phyloP scores from a whole-genome alignment of 177 flowering plant genomes.

The Tripterygium wilfordii region DNA sequence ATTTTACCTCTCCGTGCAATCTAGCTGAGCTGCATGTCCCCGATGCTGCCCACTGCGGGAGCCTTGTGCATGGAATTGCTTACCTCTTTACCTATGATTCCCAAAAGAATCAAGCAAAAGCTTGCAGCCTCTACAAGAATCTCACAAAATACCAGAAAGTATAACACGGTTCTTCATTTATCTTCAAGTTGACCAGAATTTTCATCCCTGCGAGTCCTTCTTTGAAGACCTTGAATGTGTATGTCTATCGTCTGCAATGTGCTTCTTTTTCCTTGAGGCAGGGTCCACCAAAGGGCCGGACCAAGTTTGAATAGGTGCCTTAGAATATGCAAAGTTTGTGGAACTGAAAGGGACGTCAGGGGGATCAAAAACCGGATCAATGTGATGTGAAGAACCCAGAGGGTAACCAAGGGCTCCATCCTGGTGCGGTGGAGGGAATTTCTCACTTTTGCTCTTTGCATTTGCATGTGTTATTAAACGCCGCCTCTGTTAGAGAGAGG shows the following conservation, averaged over 20 bases:
- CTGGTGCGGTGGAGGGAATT: constrained; percentile 93
- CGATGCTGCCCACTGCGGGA: no score
- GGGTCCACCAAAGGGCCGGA: constrained; percentile 77
- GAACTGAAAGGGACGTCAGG: constrained; percentile 71
- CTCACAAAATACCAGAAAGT: constrained; percentile 1
- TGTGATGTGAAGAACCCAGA: constrained; percentile 53
- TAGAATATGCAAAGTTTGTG: constrained; percentile 50
- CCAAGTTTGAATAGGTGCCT: constrained; percentile 74
- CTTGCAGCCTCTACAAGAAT: constrained; percentile 1
- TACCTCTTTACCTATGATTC: no score
- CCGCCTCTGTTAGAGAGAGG: constrained; percentile 45
- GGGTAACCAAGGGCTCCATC: constrained; percentile 88
- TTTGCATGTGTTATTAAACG: constrained; percentile 82
- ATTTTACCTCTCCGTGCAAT: constrained; percentile 22
- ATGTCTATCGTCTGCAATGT: constrained; percentile 22
- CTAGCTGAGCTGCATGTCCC: no score
- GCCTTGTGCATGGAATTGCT: no score
- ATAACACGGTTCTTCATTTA: constrained; percentile 14
- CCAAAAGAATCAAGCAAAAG: no score
- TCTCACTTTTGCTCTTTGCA: constrained; percentile 91
- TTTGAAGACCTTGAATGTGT: constrained; percentile 25
- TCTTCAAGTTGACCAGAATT: constrained; percentile 20
- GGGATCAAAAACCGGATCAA: constrained; percentile 61
- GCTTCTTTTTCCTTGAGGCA: constrained; percentile 51
- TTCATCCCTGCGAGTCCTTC: constrained; percentile 33